Evolutionary conservation across 768 basidiomycete species (phyloP), one percentile per base, ranked within the genome.

Genomic region (Mycena venus): DNA sequence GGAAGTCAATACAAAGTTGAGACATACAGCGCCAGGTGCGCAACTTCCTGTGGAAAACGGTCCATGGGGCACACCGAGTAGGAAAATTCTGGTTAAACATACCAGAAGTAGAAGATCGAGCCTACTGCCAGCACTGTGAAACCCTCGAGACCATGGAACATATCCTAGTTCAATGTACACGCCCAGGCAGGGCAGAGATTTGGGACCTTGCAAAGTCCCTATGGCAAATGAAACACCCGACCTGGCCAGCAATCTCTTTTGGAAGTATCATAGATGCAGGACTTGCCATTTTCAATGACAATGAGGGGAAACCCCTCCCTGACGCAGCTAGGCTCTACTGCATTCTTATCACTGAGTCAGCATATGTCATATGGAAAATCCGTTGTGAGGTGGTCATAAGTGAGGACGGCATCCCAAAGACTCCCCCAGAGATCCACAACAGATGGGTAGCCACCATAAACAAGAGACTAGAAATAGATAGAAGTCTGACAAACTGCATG

Each of bases 61-160:
- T 77, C 0, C 75, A 77, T 56, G 51, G 58, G 3, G 68, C 68
- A 1, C 64, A 59, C 11, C 17, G n/a, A n/a, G n/a, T n/a, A n/a
- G n/a, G n/a, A n/a, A n/a, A n/a, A n/a, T n/a, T n/a, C n/a, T n/a
- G n/a, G n/a, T n/a, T n/a, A n/a, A n/a, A n/a, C n/a, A n/a, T n/a
- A n/a, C n/a, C n/a, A n/a, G n/a, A n/a, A n/a, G n/a, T n/a, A n/a
- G n/a, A n/a, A n/a, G n/a, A n/a, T n/a, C n/a, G n/a, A n/a, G n/a
- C n/a, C n/a, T n/a, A n/a, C n/a, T n/a, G n/a, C n/a, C n/a, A n/a
- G 58, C 29, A 34, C 68, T 27, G 75, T 72, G 9, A 44, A 40
- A 10, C 71, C 55, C 56, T 40, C 0, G 78, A 79, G 7, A 25
- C 27, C n/a, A 55, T 79, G 53, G 53, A 73, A 47, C 78, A 79